Evolutionary conservation across 768 basidiomycete genomes (phyloP), one percentile per base, ranked within the genome.

Genomic region (Xerocomellus chrysenteron): DNA sequence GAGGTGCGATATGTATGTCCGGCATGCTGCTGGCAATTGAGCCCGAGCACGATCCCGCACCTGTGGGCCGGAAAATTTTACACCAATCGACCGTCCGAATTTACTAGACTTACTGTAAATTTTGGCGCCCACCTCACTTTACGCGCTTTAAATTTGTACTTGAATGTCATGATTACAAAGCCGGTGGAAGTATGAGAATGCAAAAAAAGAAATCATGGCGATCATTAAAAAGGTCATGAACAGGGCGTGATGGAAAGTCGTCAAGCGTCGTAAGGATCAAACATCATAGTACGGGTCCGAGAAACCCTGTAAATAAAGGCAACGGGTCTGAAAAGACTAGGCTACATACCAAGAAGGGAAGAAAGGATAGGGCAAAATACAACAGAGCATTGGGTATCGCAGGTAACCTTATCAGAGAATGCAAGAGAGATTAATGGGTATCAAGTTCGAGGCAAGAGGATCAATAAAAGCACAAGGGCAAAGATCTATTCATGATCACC

Each of bases 241-340:
- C 24, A 47, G 30, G 5, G 28, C 6, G 33, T 55, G 54, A 6
- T 66, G 36, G 26, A 43, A 50, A 37, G 47, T 47, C 39, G 33
- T 59, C 19, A 52, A 46, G 21, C 0, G 36, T 52, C 43, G 30
- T 40, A 46, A 45, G 28, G 30, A 21, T 32, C 35, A 30, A 4
- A n/a, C 1, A 19, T 39, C 14, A n/a, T 17, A 35, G 6, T 12
- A 26, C 12, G 12, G 13, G 26, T 39, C 19, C 13, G 19, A 51
- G 46, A 36, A 28, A n/a, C 10, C 37, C 11, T 28, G 40, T 19
- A 45, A 47, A 33, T 37, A 39, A 50, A 35, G 13, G 32, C 16
- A 36, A 21, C 5, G 24, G n/a, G 39, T 45, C 21, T 9, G 17
- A 43, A 30, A 42, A 44, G 9, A 30, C n/a, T 19, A 28, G 14